These are phyloP conservation scores for Termitomyces sp. DNA, from an alignment of 768 basidiomycete genomes.

Conservation along the genomic window DNA sequence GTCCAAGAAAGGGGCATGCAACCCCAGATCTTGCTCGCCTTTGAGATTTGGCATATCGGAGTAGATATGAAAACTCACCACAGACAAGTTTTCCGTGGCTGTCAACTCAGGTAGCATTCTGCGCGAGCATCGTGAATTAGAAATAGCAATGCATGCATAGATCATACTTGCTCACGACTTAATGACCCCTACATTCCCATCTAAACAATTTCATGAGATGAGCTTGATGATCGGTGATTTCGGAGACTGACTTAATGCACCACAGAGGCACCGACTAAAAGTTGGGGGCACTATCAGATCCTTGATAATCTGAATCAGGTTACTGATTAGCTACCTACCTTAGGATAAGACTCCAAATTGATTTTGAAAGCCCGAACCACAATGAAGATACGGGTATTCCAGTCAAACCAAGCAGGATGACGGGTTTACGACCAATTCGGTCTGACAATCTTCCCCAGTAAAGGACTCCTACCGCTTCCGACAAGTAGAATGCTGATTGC, in stretches of 20 bases:
- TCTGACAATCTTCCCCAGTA: slow-evolving; percentile 77
- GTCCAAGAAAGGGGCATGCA: slow-evolving; percentile 5
- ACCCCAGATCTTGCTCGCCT: neutral
- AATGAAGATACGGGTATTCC: slow-evolving; percentile 71
- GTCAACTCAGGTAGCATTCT: slow-evolving; percentile 8
- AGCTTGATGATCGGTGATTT: neutral
- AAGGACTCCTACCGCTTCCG: slow-evolving; percentile 70
- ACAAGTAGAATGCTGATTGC: slow-evolving; percentile 77
- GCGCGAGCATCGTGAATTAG: neutral
- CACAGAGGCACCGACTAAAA: slow-evolving; percentile 4
- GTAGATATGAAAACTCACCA: neutral
- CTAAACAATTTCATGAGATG: slow-evolving; percentile 21
- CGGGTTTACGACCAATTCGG: slow-evolving; percentile 70
- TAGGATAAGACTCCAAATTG: slow-evolving; percentile 61
- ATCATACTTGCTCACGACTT: slow-evolving; percentile 38
- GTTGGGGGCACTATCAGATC: neutral
- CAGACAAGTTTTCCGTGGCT: neutral
- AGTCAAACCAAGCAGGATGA: slow-evolving; percentile 63
- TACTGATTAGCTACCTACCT: slow-evolving; percentile 31
- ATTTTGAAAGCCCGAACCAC: slow-evolving; percentile 69
- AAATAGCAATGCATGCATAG: neutral
- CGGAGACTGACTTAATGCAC: slow-evolving; percentile 41
- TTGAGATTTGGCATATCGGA: neutral
- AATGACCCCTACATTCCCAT: slow-evolving; percentile 64
- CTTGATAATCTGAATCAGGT: neutral